Base-by-base conservation (phyloP, 192 early-diverging fungal genomes). In the Oehlia diaphana region DNA sequence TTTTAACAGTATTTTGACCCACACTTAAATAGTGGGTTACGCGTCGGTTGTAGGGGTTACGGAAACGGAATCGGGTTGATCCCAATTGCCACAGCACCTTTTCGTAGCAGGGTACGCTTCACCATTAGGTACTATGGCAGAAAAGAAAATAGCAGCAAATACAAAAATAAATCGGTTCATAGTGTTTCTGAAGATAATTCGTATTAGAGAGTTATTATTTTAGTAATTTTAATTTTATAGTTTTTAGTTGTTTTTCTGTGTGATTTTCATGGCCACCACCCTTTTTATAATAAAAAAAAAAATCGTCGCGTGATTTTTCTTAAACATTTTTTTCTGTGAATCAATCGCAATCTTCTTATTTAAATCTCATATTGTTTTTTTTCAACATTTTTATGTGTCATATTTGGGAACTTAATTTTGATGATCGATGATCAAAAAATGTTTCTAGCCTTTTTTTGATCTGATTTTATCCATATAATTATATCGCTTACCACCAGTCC, bases 381-480 rank as follows among this genome's bases (percentile, higher is more conserved):
- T n/a, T 63, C 16, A n/a, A 19, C 21, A 64, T 64, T 28, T 21
- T 64, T 28, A 28, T 28, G 63, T 64, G 63, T 64, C 26, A 7
- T 64, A 23, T 64, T 28, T 64, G 63, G 63, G 21, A 28, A 64
- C 21, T 64, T 28, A 64, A 28, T 64, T 28, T 21, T 28, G 26
- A 64, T 64, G n/a, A 23, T 64, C 63, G 21, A 23, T 23, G 21
- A 23, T 64, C 63, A 23, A 64, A 28, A 64, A 64, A 64, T 2
- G 63, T n/a, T 64, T 64, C 63, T 64, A 64, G 63, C 63, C 21
- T 64, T 64, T 64, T 64, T 64, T 64, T 64, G 63, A 64, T 64
- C 63, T 64, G 63, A 64, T 64, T 64, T 64, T 64, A 64, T 64
- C n/a, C 63, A 64, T 64, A 64, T 64, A 64, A 47, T 47, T 47